Evolutionary conservation across 495 filamentous ascomycete species (phyloP).

Genomic region (Neurospora sp.): DNA sequence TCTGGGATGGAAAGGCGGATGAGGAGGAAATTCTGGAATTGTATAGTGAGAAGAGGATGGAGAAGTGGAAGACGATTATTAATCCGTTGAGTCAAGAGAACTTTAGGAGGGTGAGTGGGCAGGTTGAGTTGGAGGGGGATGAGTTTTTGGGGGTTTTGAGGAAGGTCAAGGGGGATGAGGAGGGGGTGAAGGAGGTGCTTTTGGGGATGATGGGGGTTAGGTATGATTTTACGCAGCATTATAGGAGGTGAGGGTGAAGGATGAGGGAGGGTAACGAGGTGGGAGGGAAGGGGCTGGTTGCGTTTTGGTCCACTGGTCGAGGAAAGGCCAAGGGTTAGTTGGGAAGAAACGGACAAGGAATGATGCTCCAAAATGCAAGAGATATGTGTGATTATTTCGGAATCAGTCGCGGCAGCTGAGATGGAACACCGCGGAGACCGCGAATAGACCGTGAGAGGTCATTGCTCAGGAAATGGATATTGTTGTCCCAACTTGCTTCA

Average conservation of each 20-base stretch:
- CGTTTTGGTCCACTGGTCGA: not conserved
- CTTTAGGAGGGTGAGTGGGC: conserved; percentile 30
- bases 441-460: not conserved
- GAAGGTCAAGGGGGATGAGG: conserved; percentile 20
- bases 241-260: conserved; percentile 2
- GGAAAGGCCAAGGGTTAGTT: not conserved
- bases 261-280: no score
- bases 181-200: conserved; percentile 20
- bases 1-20: conserved; percentile 43
- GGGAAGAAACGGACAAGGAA: not conserved
- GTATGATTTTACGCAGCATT: conserved; percentile 38
- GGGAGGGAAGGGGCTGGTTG: not conserved
- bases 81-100: conserved; percentile 48
- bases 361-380: not conserved
- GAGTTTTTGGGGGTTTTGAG: conserved; percentile 30
- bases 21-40: conserved; percentile 42
- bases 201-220: conserved; percentile 21
- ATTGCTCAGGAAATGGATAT: not conserved
- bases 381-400: not conserved
- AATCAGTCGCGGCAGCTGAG: not conserved
- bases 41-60: conserved; percentile 46
- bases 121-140: conserved; percentile 23
- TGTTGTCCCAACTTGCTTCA: not conserved
- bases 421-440: not conserved
- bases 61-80: conserved; percentile 46